Evolutionary conservation across 2,329 filamentous ascomycete species (phyloP), one percentile per base, ranked within the genome.

Genomic region (Epichloe scottii): DNA sequence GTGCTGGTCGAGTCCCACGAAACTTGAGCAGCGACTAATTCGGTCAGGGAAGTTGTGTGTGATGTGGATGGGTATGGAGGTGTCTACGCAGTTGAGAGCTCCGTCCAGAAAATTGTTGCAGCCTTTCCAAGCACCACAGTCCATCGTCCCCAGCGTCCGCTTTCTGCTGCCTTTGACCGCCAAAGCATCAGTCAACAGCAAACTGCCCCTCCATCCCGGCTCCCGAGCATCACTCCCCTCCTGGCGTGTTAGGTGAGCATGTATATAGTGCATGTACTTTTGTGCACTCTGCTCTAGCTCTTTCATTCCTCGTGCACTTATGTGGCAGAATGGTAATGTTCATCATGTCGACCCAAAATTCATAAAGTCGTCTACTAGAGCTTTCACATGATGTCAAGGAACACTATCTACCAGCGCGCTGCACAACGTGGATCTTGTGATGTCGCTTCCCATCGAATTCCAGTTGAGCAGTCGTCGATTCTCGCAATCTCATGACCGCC

Each of bases 101-200:
- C 52, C 23, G 37, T 41, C 37, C 48, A 50, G 51, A 54, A 54
- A 54, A 49, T 44, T 46, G 40, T 49, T 48, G 48, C 44, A 34
- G 39, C 50, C 42, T 46, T 51, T 41, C n/a, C 35, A 49, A 30
- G 42, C 23, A 33, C 23, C 30, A 30, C 3, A 10, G 3, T 30
- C 10, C 30, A 30, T 30, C 30, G 30, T 30, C 10, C 30, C 30
- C 10, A 30, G 10, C 30, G 8, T 42, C 14, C 17, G 15, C 17
- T 42, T 50, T 50, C 48, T 50, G 48, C 48, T 21, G 39, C 39
- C 12, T 37, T 37, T 33, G 47, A 49, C 47, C 47, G 47, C 47
- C 33, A 21, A 42, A 15, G 37, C 40, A 23, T 21, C 26, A 34
- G 42, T 45, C 42, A 34, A 44, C 26, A 15, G 15, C 15, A 12